phyloP scores from a whole-genome alignment of 2,329 filamentous ascomycete species.

The Aureobasidium uvarum region DNA sequence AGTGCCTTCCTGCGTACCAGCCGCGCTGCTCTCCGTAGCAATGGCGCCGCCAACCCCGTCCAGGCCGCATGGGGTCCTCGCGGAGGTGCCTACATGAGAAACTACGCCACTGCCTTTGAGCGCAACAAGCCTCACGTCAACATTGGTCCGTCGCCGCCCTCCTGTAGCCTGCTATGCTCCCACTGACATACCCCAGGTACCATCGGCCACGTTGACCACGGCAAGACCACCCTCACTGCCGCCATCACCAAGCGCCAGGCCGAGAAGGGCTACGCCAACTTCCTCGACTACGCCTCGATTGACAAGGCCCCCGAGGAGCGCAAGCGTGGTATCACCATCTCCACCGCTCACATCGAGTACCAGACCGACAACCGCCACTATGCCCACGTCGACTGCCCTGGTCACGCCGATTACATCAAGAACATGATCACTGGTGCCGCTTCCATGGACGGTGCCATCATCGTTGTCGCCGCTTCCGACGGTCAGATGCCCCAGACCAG shows the following conservation, averaged over 20 bases:
- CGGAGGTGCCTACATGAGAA: constrained; percentile 61
- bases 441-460: constrained; percentile 98
- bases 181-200: constrained; percentile 60
- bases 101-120: constrained; percentile 68
- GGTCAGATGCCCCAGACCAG: constrained; percentile 99
- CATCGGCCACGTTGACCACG: constrained; percentile 90
- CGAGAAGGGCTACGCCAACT: constrained; percentile 88
- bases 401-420: constrained; percentile 99
- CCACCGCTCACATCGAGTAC: constrained; percentile 98
- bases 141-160: constrained; percentile 73
- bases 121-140: constrained; percentile 97
- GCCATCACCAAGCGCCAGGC: constrained; percentile 98
- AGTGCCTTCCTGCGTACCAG: constrained; percentile 81
- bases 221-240: constrained; percentile 91
- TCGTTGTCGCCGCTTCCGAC: constrained; percentile 96
- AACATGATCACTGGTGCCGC: constrained; percentile 99
- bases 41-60: constrained; percentile 68
- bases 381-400: constrained; percentile 99
- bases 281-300: constrained; percentile 96
- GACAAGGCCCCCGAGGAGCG: constrained; percentile 99
- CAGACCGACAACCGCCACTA: constrained; percentile 92
- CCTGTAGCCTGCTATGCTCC: constrained; percentile 80
- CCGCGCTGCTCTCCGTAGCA: constrained; percentile 69
- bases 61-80: constrained; percentile 65
- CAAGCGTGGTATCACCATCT: constrained; percentile 99